These are phyloP conservation scores for Anthracocystis walkeri DNA, from an alignment of 1,284 basidiomycete genomes.

Conservation along the genomic window DNA sequence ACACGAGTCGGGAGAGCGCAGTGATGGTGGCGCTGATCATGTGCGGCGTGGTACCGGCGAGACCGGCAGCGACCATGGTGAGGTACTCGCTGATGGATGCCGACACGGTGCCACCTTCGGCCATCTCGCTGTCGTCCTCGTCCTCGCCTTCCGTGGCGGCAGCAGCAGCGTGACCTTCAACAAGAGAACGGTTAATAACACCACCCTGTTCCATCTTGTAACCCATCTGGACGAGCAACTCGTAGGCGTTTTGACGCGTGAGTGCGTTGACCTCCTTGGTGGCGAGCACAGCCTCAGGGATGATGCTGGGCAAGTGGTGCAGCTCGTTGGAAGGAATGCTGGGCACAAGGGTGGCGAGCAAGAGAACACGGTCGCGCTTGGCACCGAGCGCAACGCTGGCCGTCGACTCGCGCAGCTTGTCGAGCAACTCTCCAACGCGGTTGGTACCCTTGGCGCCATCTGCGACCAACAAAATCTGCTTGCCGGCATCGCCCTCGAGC, in stretches of 20 bases:
- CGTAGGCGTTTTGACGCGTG: slow-evolving; percentile 88
- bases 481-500: slow-evolving; percentile 53
- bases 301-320: slow-evolving; percentile 86
- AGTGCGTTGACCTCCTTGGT: slow-evolving; percentile 98
- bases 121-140: slow-evolving; percentile 44
- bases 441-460: slow-evolving; percentile 13
- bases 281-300: slow-evolving; percentile 95
- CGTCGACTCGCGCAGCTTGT: slow-evolving; percentile 58
- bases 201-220: slow-evolving; percentile 91
- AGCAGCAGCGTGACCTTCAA: slow-evolving; percentile 74
- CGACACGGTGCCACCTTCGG: slow-evolving; percentile 72
- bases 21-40: slow-evolving; percentile 99
- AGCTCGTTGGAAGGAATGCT: slow-evolving; percentile 79
- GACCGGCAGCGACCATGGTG: slow-evolving; percentile 95
- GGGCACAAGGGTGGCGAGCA: slow-evolving; percentile 81
- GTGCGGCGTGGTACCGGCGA: slow-evolving; percentile 92
- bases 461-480: slow-evolving; percentile 38
- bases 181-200: slow-evolving; percentile 79
- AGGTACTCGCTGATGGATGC: slow-evolving; percentile 92
- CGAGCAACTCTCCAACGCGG: slow-evolving; percentile 52
- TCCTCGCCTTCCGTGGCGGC: slow-evolving; percentile 33
- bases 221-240: slow-evolving; percentile 90
- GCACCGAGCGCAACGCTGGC: slow-evolving; percentile 81
- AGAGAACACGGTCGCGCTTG: slow-evolving; percentile 83
- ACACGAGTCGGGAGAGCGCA: slow-evolving; percentile 89